Evolutionary conservation across 2,329 filamentous ascomycete genomes (phyloP).

Genomic region (Cryoendolithus antarcticus): DNA sequence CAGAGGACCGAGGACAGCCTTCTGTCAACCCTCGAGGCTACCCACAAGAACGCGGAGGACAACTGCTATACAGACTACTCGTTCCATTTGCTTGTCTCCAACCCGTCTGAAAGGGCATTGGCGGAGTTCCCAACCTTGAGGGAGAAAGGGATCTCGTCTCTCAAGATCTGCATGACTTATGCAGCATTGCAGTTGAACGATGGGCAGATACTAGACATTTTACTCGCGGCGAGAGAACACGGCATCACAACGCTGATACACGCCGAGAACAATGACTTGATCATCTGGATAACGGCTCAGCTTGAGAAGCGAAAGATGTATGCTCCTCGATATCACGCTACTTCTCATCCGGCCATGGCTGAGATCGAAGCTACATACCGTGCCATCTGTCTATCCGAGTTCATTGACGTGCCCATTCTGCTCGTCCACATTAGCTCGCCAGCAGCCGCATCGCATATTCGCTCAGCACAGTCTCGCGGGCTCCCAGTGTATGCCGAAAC

Average conservation of each 20-base stretch:
- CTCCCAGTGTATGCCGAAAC: too few species aligned
- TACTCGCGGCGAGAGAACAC: conserved; percentile 29
- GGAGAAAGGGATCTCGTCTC: conserved; percentile 25
- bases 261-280: conserved; percentile 42
- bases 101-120: conserved; percentile 23
- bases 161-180: conserved; percentile 35
- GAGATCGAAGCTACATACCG: conserved; percentile 43
- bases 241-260: conserved; percentile 44
- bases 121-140: conserved; percentile 25
- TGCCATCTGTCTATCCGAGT: conserved; percentile 38
- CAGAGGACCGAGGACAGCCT: conserved; percentile 32
- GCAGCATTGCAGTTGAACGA: conserved; percentile 28
- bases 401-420: conserved; percentile 41
- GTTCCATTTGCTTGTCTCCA: conserved; percentile 28
- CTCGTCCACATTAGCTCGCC: conserved; percentile 43
- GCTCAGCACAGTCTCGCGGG: too few species aligned
- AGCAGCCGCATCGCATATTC: conserved; percentile 1
- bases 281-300: conserved; percentile 42
- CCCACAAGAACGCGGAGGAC: conserved; percentile 29
- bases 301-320: conserved; percentile 37
- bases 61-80: conserved; percentile 39
- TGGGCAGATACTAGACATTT: conserved; percentile 26
- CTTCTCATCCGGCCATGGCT: conserved; percentile 37
- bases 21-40: conserved; percentile 30
- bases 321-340: conserved; percentile 40